Base-by-base conservation (phyloP, 2,329 filamentous ascomycete species). In the Plenodomus biglobosus region DNA sequence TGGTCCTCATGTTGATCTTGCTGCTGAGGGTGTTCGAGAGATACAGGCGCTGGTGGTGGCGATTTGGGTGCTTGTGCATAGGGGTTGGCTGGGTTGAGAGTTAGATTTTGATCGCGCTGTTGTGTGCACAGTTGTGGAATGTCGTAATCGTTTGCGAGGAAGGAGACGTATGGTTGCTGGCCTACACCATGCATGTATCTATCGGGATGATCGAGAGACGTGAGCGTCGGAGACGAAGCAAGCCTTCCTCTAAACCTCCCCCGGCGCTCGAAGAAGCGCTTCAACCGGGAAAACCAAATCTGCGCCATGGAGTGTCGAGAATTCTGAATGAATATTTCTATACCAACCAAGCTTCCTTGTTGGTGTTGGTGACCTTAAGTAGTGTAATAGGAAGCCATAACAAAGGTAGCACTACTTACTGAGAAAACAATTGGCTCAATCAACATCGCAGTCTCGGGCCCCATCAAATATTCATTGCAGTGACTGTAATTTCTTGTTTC, bases 301-400 rank as follows among this genome's bases (percentile, higher is more conserved):
- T 40, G 30, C 38, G 66, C 47, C 58, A 69, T 66, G 34, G 60
- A 54, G 11, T 15, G 15, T 19, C 58, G 61, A 40, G 61, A 58
- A 50, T 73, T 21, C 45, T 70, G 41, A 61, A 72, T 22, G 65
- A 73, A 53, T 58, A 72, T 44, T 38, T 64, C 55, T 58, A 75
- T 49, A 59, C 75, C 49, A 41, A 68, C 49, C 58, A 75, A 44
- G 36, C 27, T 15, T 32, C 36, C 8, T 4, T 15, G 5, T 27
- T 10, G 24, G 22, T 27, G n/a, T 24, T 3, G 16, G 6, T 3
- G 11, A 13, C 18, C n/a, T 22, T 16, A 10, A 15, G 27, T 8
- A 39, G 15, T 10, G 27, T 32, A 15, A 3, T 32, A 6, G 15
- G 13, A 32, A 7, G 3, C 13, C 18, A 8, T 15, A 38, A 20